These are phyloP conservation scores for Fraxinus cuspidata DNA, from an alignment of 257 asterid genomes.

Conservation along the genomic window DNA sequence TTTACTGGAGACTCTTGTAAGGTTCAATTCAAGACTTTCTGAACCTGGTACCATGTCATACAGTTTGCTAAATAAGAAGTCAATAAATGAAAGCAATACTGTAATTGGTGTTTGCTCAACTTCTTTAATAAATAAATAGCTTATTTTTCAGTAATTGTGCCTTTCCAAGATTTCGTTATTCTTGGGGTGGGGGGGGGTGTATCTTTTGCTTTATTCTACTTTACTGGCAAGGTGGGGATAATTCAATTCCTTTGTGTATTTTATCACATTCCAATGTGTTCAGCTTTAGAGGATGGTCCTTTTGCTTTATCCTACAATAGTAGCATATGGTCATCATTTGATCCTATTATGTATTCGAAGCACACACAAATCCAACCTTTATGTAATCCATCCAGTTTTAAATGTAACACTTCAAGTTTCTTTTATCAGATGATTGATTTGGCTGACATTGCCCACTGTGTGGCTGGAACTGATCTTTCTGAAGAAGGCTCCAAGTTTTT, in stretches of 20 bases:
- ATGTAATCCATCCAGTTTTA: conserved; percentile 5
- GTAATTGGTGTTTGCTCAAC: neutral
- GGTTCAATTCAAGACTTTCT: conserved; percentile 1
- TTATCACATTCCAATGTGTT: neutral
- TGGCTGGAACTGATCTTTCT: conserved; percentile 67
- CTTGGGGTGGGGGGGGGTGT: neutral
- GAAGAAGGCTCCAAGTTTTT: conserved; percentile 76
- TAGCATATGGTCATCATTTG: conserved; percentile 17
- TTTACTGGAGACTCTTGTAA: conserved; percentile 8
- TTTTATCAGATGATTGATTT: conserved; percentile 74
- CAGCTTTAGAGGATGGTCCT: neutral
- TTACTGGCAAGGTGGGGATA: neutral
- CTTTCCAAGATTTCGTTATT: neutral
- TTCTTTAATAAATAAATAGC: neutral
- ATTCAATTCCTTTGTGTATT: conserved; percentile 10
- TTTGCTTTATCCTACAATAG: conserved; percentile 22
- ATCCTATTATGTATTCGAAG: conserved; percentile 10
- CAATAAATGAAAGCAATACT: neutral
- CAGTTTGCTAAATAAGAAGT: neutral
- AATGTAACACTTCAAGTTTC: conserved; percentile 28
- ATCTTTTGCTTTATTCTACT: neutral
- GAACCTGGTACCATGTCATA: neutral
- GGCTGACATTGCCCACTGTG: conserved; percentile 85
- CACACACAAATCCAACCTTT: neutral
- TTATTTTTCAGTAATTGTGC: neutral